phyloP scores from a whole-genome alignment of 352 stramenopile genomes.

The Pilasporangium apinafurcum region DNA sequence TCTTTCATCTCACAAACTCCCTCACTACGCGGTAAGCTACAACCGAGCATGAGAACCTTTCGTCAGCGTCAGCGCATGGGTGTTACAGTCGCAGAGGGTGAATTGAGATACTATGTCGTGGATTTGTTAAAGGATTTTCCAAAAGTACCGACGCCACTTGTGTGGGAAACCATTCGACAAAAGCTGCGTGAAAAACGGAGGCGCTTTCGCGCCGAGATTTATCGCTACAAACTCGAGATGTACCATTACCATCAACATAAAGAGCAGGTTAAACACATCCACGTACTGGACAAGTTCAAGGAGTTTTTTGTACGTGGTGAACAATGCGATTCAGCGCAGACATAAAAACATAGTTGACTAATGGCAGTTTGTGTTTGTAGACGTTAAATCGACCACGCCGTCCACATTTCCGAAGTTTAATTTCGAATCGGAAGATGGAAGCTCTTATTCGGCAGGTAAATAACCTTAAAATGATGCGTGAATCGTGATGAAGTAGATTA shows the following conservation, averaged over 20 bases:
- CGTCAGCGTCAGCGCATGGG: conserved; percentile 16
- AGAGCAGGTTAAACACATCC: conserved; percentile 33
- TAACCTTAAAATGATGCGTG: too few relatives aligned
- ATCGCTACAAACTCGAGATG: conserved; percentile 53
- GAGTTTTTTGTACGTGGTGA: conserved; percentile 54
- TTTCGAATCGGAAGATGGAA: conserved; percentile 60
- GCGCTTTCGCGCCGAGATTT: conserved; percentile 52
- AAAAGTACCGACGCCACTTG: conserved; percentile 25
- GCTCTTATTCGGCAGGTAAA: conserved; percentile 37
- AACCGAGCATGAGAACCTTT: conserved; percentile 19
- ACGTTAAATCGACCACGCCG: conserved; percentile 30
- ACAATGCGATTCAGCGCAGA: too few relatives aligned
- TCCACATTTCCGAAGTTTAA: conserved; percentile 57
- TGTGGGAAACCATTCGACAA: conserved; percentile 40
- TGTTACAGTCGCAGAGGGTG: conserved; percentile 18
- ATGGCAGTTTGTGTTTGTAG: conserved; percentile 8
- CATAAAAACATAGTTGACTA: not conserved
- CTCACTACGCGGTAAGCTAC: conserved; percentile 10
- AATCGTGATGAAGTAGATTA: not conserved
- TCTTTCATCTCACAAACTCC: not conserved
- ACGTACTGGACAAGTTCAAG: conserved; percentile 59
- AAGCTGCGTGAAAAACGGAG: conserved; percentile 55
- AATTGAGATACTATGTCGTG: conserved; percentile 60
- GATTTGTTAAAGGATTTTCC: conserved; percentile 55
- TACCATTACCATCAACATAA: conserved; percentile 49